These are phyloP conservation scores for Russula abietina DNA, from an alignment of 768 basidiomycete species.

Conservation along the genomic window DNA sequence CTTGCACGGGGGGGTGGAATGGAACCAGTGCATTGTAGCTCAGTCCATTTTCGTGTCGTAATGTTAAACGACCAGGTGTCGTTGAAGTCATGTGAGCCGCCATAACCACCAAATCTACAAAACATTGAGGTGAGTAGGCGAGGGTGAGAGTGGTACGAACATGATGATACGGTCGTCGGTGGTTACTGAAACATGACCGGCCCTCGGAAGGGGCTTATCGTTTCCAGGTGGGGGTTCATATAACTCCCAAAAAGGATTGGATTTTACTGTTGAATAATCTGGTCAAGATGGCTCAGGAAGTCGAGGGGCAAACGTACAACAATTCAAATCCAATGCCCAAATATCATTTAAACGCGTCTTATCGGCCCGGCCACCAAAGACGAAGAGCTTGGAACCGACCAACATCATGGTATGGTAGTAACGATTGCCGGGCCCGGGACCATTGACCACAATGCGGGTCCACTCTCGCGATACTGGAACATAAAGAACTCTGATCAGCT, in stretches of 20 bases:
- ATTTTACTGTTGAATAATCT: constrained; percentile 52
- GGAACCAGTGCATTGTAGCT: constrained; percentile 91
- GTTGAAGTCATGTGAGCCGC: constrained; percentile 96
- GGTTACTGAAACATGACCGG: constrained; percentile 61
- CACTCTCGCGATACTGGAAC: constrained; percentile 83
- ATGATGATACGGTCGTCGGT: too few relatives aligned
- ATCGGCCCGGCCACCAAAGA: constrained; percentile 88
- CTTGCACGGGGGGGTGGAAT: constrained; percentile 96
- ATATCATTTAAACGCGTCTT: constrained; percentile 79
- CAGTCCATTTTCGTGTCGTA: constrained; percentile 74
- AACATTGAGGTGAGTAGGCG: too few relatives aligned
- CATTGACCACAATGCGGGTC: constrained; percentile 73
- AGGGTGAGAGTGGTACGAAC: too few relatives aligned
- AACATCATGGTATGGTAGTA: constrained; percentile 96
- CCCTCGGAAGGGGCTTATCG: constrained; percentile 71
- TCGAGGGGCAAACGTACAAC: constrained; percentile 49
- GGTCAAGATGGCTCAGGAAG: constrained; percentile 10
- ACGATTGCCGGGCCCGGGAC: constrained; percentile 64
- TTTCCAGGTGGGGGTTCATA: constrained; percentile 54
- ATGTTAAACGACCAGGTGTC: constrained; percentile 96
- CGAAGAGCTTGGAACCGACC: constrained; percentile 83
- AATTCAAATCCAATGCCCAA: constrained; percentile 93
- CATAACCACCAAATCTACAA: constrained; percentile 73
- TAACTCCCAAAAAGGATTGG: constrained; percentile 51
- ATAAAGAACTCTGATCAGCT: not conserved